Conservation (phyloP, 2,329 filamentous ascomycete genomes). For the Fusarium scirpi region DNA sequence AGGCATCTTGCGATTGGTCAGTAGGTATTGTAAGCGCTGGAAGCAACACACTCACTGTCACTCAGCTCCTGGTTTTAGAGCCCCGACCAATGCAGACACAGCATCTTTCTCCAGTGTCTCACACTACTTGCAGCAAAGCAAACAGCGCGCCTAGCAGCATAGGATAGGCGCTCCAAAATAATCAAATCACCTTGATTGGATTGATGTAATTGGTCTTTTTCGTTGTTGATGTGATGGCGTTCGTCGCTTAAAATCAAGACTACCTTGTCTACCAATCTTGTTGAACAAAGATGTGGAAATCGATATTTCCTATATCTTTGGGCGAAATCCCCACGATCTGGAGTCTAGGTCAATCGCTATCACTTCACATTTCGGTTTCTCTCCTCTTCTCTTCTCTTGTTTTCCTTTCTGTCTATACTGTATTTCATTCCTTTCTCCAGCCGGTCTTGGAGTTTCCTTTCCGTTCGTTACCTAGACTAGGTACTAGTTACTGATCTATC, state of each 20-base stretch:
- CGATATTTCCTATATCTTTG: constrained; percentile 40
- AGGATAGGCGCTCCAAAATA: constrained; percentile 43
- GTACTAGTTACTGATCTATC: background rate
- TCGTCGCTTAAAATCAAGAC: constrained; percentile 26
- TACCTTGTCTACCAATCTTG: constrained; percentile 2
- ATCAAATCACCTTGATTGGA: constrained; percentile 24
- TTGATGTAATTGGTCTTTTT: constrained; percentile 36
- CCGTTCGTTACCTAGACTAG: constrained; percentile 6
- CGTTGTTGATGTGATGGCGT: constrained; percentile 14
- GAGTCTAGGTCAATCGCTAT: background rate
- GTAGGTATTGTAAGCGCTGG: constrained; percentile 37
- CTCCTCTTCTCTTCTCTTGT: background rate
- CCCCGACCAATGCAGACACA: constrained; percentile 36
- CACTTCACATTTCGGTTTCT: constrained; percentile 7
- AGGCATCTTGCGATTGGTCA: constrained; percentile 36
- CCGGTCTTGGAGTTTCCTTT: constrained; percentile 25
- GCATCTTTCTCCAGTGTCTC: constrained; percentile 31
- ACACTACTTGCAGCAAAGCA: constrained; percentile 22
- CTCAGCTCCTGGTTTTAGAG: constrained; percentile 10
- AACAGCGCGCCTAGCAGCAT: constrained; percentile 44
- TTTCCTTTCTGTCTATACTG: constrained; percentile 10
- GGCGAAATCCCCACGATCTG: constrained; percentile 14
- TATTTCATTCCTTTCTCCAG: constrained; percentile 21
- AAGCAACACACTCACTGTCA: constrained; percentile 13
- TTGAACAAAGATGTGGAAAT: constrained; percentile 23